A percentile compares a stretch with the other conserved stretches of the same genome.
phyloP scores from a whole-genome alignment of 139 green algal genomes.

The Chlamydomonas incerta region DNA sequence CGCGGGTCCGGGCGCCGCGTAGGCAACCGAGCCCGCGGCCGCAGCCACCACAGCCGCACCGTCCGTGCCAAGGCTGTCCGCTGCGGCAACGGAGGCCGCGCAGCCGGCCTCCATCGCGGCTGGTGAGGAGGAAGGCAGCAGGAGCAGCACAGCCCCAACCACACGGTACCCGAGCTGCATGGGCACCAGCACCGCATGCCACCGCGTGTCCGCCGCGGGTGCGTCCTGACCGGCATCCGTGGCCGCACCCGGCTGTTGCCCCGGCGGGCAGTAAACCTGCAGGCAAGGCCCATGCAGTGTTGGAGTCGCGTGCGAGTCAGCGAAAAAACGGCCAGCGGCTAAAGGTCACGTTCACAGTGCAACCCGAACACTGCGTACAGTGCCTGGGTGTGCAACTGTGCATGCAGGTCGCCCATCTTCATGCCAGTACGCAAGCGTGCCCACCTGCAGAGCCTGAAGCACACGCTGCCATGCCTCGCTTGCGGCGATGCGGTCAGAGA shows the following conservation, averaged over 20 bases:
- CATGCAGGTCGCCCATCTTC: too few relatives aligned
- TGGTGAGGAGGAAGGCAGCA: not conserved
- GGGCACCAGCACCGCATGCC: conserved; percentile 16
- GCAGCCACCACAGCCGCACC: not conserved
- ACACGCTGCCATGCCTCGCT: not conserved
- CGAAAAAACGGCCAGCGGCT: too few relatives aligned
- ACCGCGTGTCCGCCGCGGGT: not conserved
- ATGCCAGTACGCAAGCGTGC: not conserved
- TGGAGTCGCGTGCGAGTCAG: too few relatives aligned
- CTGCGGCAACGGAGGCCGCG: not conserved
- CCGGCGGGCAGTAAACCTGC: too few relatives aligned
- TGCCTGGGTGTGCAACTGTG: too few relatives aligned
- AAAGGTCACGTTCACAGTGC: too few relatives aligned
- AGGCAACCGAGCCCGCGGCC: not conserved
- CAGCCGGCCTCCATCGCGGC: too few relatives aligned
- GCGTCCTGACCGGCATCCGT: too few relatives aligned
- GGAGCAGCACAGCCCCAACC: not conserved
- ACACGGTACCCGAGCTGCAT: not conserved
- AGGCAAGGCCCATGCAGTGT: too few relatives aligned
- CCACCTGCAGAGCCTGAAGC: not conserved
- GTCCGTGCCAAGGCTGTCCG: not conserved
- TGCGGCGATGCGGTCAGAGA: not conserved
- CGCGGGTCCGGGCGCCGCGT: not conserved
- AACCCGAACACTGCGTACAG: too few relatives aligned
- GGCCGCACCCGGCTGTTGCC: too few relatives aligned